Base-by-base conservation (phyloP, 306 rosid species). In the Cucurbita pepo region DNA sequence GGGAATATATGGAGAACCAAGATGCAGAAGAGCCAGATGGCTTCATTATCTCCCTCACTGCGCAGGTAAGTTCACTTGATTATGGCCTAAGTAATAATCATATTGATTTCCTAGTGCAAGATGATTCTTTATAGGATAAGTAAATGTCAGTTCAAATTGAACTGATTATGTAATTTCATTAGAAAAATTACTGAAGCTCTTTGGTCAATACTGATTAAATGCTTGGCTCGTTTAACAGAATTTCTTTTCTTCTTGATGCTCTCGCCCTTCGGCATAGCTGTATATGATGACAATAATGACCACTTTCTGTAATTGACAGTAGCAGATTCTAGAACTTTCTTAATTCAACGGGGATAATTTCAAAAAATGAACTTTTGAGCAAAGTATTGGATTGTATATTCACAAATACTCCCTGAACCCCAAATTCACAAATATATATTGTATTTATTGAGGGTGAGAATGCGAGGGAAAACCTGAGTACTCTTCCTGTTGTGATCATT, bases 11-110 rank as follows among this genome's bases (percentile, higher is more conserved):
- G 91, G 99, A 95, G 73, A 95, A 95, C 82, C 95, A 91, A 86
- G 99, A 91, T 81, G 97, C 99, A 59, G 99, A 95, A 84, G 99
- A 95, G 81, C 99, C 99, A 14, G 99, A 95, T 77, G 97, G 88
- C 85, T 95, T 89, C 79, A 82, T 95, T 78, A 89, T 95, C 82
- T 85, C 99, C 44, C 96, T 95, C 79, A 95, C 96, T 53, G 81
- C 97, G 38, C 96, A 87, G 95, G 99, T 89, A 67, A 76, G 77
- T 57, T 56, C 52, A 50, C 70, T 63, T 44, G 45, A 30, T n/a
- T 10, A 72, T 73, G 6, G 36, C 56, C 51, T 57, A 21, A 25
- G 18, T 65, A 10, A 37, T 34, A 62, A 10, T 41, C 53, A 61
- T 47, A 56, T 18, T 64, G 43, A 9, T 61, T 25, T 12, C 13